phyloP scores from a whole-genome alignment of 208 protist genomes.

The Dictyostelium gargantuum region DNA sequence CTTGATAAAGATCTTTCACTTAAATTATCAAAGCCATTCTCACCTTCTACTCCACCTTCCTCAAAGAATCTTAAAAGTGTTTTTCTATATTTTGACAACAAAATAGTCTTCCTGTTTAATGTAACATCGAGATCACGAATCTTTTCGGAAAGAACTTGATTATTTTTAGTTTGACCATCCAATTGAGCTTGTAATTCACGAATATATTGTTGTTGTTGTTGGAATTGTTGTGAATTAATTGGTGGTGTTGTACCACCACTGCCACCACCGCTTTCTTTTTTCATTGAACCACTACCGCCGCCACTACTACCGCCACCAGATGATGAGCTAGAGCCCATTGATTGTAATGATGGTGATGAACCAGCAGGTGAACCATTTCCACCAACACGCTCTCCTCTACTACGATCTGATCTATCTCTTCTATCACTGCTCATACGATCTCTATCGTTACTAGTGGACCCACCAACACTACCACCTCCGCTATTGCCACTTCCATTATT shows the following conservation, averaged over 20 bases:
- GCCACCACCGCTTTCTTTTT: no score
- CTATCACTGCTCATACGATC: not conserved
- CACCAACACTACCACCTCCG: not conserved
- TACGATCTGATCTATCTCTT: not conserved
- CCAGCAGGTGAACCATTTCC: not conserved
- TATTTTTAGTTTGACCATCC: not conserved
- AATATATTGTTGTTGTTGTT: not conserved
- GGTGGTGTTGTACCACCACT: no score
- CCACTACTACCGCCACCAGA: no score
- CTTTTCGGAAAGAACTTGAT: not conserved
- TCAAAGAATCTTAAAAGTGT: constrained; percentile 47
- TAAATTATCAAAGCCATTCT: not conserved
- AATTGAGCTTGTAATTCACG: not conserved
- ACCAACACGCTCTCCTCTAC: not conserved
- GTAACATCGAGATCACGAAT: not conserved
- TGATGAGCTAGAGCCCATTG: not conserved
- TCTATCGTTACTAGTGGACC: not conserved
- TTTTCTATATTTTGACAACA: constrained; percentile 56
- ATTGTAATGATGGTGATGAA: not conserved
- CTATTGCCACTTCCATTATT: not conserved
- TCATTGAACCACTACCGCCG: no score
- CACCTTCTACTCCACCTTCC: not conserved
- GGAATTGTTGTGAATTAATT: not conserved
- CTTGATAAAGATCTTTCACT: constrained; percentile 2
- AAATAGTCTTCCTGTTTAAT: not conserved